A percentile compares a stretch with the other conserved stretches of the same genome.
These are phyloP conservation scores for Cladosporium sp. DNA, from an alignment of 2,329 filamentous ascomycete genomes.

Conservation along the genomic window DNA sequence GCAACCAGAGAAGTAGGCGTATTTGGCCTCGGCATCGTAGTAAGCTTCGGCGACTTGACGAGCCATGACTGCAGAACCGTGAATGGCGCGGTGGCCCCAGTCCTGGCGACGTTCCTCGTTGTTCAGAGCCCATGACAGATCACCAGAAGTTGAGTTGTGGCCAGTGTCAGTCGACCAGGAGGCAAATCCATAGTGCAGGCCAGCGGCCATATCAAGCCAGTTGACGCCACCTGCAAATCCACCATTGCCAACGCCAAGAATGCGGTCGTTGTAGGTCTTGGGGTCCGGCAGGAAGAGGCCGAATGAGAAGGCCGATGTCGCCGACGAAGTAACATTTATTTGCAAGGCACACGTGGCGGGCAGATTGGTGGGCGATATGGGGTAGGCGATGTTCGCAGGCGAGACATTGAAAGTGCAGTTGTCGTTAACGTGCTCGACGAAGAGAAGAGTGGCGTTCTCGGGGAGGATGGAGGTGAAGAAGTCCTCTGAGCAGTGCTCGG, in stretches of 20 bases:
- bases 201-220: conserved; percentile 50
- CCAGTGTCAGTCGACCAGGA: conserved; percentile 49
- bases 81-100: conserved; percentile 45
- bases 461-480: conserved; percentile 39
- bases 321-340: conserved; percentile 33
- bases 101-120: conserved; percentile 41
- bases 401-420: conserved; percentile 44
- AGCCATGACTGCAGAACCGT: conserved; percentile 51
- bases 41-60: conserved; percentile 52
- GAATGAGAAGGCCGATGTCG: conserved; percentile 33
- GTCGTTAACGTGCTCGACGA: conserved; percentile 34
- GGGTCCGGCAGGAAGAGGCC: conserved; percentile 35
- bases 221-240: conserved; percentile 51
- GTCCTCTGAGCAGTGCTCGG: conserved; percentile 35
- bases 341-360: conserved; percentile 35
- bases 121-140: conserved; percentile 42
- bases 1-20: conserved; percentile 60
- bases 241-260: conserved; percentile 47
- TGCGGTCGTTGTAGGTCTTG: conserved; percentile 35
- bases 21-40: conserved; percentile 47
- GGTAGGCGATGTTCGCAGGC: conserved; percentile 41
- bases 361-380: conserved; percentile 39
- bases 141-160: conserved; percentile 40
- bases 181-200: conserved; percentile 45
- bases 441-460: conserved; percentile 39